Conservation (phyloP, 306 rosid species). For the Geum urbanum region DNA sequence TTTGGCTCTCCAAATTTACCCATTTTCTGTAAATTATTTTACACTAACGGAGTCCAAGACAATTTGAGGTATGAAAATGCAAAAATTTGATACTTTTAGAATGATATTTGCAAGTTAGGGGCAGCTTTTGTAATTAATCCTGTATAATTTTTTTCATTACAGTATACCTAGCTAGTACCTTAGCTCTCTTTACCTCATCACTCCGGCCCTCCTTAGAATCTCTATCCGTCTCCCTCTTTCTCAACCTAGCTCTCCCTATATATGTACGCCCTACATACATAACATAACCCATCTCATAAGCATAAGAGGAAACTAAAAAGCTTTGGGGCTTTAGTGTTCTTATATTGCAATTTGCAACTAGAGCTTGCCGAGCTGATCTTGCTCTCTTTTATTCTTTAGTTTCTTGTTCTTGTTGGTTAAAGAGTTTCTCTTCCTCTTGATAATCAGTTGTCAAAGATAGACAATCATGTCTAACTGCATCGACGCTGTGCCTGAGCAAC, state of each 20-base stretch:
- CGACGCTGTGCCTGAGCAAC: slow-evolving; percentile 82
- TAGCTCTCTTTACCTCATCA: slow-evolving; percentile 1
- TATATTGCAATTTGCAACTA: slow-evolving; percentile 24
- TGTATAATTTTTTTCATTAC: not conserved
- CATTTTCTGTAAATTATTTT: not conserved
- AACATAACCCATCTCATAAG: slow-evolving; percentile 34
- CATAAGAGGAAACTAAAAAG: slow-evolving; percentile 30
- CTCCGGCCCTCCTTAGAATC: slow-evolving; percentile 37
- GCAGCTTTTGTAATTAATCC: too few relatives aligned
- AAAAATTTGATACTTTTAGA: too few relatives aligned
- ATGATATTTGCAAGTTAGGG: too few relatives aligned
- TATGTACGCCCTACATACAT: slow-evolving; percentile 25
- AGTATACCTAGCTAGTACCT: not conserved
- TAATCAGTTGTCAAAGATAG: slow-evolving; percentile 20
- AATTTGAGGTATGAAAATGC: too few relatives aligned
- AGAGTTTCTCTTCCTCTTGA: not conserved
- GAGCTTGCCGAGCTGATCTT: slow-evolving; percentile 4
- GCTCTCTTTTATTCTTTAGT: not conserved
- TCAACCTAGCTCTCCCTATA: slow-evolving; percentile 42
- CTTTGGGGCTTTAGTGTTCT: slow-evolving; percentile 15
- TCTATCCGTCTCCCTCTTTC: slow-evolving; percentile 18
- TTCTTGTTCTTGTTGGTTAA: slow-evolving; percentile 1
- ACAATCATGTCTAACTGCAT: slow-evolving; percentile 62
- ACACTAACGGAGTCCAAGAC: too few relatives aligned
- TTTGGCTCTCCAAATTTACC: slow-evolving; percentile 41